phyloP scores from a whole-genome alignment of 2,329 filamentous ascomycete genomes.

The Diplocarpon rosae region DNA sequence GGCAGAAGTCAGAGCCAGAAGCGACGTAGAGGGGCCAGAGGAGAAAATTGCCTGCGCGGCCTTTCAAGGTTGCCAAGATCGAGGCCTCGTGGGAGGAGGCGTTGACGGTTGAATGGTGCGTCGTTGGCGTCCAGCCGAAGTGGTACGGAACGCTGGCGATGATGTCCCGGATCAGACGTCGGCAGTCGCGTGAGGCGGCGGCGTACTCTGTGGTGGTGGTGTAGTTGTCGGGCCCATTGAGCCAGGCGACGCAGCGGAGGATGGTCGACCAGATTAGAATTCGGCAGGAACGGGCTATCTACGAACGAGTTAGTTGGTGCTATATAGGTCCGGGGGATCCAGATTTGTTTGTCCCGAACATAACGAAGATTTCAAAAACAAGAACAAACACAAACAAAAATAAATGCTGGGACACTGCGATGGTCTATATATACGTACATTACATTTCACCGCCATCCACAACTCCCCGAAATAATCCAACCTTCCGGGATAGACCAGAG shows the following conservation, averaged over 20 bases:
- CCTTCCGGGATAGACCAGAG: slow-evolving; percentile 46
- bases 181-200: slow-evolving; percentile 38
- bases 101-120: slow-evolving; percentile 21
- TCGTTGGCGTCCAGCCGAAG: slow-evolving; percentile 44
- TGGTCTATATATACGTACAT: slow-evolving; percentile 38
- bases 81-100: slow-evolving; percentile 42
- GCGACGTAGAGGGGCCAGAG: slow-evolving; percentile 21
- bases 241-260: slow-evolving; percentile 48
- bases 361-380: too few relatives aligned
- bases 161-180: slow-evolving; percentile 44
- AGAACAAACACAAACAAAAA: too few relatives aligned
- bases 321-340: too few relatives aligned
- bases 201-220: slow-evolving; percentile 49
- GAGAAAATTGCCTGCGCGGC: slow-evolving; percentile 15
- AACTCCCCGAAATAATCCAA: slow-evolving; percentile 48
- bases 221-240: slow-evolving; percentile 47
- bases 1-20: slow-evolving; percentile 16
- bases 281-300: slow-evolving; percentile 27
- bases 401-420: too few relatives aligned
- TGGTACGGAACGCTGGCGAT: slow-evolving; percentile 49
- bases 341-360: slow-evolving; percentile 28
- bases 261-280: slow-evolving; percentile 43
- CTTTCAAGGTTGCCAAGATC: slow-evolving; percentile 23
- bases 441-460: slow-evolving; percentile 34
- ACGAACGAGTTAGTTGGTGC: too few relatives aligned